These are phyloP conservation scores for Zalerion maritima DNA, from an alignment of 495 filamentous ascomycete genomes.

Conservation along the genomic window DNA sequence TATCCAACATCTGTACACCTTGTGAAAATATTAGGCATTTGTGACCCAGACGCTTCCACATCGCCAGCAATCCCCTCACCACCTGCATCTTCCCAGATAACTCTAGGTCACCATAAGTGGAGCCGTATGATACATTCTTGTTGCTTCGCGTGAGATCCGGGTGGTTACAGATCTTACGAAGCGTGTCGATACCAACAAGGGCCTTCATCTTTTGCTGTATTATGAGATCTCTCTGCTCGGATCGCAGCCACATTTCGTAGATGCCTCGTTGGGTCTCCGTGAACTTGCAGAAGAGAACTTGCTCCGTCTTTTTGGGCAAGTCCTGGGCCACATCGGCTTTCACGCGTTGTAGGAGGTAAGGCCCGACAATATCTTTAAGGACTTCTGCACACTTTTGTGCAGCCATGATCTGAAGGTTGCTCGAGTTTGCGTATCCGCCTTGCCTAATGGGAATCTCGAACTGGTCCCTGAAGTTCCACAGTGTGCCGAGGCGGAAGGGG, in stretches of 20 bases:
- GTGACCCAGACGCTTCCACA: conserved; percentile 78
- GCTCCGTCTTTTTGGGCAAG: conserved; percentile 85
- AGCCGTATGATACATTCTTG: conserved; percentile 43
- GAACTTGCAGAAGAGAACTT: conserved; percentile 88
- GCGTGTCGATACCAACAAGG: conserved; percentile 74
- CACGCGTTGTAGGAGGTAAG: conserved; percentile 82
- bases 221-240: no score
- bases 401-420: conserved; percentile 81
- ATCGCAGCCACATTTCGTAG: conserved; percentile 69
- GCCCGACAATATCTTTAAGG: conserved; percentile 78
- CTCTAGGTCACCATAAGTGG: conserved; percentile 54
- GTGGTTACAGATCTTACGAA: conserved; percentile 96
- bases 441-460: conserved; percentile 86
- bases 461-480: conserved; percentile 74
- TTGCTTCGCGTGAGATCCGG: conserved; percentile 64
- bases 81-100: conserved; percentile 95
- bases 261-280: conserved; percentile 58
- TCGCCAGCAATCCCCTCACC: conserved; percentile 62
- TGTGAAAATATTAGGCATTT: conserved; percentile 88
- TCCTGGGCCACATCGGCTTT: conserved; percentile 91
- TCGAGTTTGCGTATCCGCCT: conserved; percentile 87
- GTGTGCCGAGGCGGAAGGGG: conserved; percentile 83
- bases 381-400: conserved; percentile 82
- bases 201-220: no score
- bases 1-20: conserved; percentile 83